Evolutionary conservation across 352 stramenopile genomes (phyloP).

Genomic region (Globisporangium rhizosaccharum): DNA sequence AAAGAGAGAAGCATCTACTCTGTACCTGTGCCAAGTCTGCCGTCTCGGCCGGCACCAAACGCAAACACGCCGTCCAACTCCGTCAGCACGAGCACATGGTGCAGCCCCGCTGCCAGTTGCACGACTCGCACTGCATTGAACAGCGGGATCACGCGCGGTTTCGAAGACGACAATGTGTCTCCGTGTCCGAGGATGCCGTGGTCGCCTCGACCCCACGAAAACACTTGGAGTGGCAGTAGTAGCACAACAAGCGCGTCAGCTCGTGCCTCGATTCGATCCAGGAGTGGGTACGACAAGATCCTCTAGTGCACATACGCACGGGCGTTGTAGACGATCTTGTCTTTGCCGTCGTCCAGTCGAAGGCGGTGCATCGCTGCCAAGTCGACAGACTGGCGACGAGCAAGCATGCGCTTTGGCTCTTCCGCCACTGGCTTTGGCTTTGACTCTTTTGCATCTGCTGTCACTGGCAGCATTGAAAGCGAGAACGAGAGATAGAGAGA

Average conservation of each 20-base stretch:
- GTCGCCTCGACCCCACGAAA: slow-evolving; percentile 67
- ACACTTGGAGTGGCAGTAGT: slow-evolving; percentile 24
- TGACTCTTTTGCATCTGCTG: slow-evolving; percentile 1
- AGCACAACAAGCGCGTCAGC: neutral
- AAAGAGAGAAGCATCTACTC: neutral
- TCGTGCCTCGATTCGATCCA: too few species aligned
- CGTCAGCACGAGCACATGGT: slow-evolving; percentile 68
- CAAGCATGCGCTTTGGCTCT: slow-evolving; percentile 11
- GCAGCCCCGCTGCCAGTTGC: slow-evolving; percentile 43
- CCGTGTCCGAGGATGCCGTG: slow-evolving; percentile 56
- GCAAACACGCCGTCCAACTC: slow-evolving; percentile 61
- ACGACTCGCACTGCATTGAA: slow-evolving; percentile 55
- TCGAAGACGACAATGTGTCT: slow-evolving; percentile 27
- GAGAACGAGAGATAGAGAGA: too few species aligned
- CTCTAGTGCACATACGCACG: neutral
- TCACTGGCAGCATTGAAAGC: slow-evolving; percentile 15
- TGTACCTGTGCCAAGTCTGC: slow-evolving; percentile 60
- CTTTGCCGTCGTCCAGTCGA: slow-evolving; percentile 6
- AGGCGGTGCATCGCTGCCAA: slow-evolving; percentile 10
- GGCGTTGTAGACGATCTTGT: slow-evolving; percentile 9
- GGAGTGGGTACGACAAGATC: too few species aligned
- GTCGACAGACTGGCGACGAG: slow-evolving; percentile 18
- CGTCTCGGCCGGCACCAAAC: slow-evolving; percentile 58
- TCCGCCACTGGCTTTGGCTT: slow-evolving; percentile 11
- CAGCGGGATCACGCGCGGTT: slow-evolving; percentile 41